These are phyloP conservation scores for Yamadazyma ubonensis DNA, from an alignment of 805 yeast genomes.

Conservation along the genomic window DNA sequence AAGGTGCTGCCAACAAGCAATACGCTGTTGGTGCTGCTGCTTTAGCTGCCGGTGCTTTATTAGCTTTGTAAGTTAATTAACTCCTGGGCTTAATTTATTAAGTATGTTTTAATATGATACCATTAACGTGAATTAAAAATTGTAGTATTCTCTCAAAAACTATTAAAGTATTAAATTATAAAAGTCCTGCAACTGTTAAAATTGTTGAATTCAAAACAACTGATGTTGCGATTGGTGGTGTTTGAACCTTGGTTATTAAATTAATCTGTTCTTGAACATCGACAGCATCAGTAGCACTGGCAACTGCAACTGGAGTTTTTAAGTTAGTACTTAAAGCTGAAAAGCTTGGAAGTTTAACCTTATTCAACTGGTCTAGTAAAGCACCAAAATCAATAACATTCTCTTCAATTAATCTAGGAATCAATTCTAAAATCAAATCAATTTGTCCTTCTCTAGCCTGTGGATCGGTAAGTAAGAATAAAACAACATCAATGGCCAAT, in stretches of 20 bases:
- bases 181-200: no score
- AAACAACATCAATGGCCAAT: slow-evolving; percentile 28
- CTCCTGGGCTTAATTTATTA: slow-evolving; percentile 6
- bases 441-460: slow-evolving; percentile 28
- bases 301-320: no score
- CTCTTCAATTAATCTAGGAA: slow-evolving; percentile 20
- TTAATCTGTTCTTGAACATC: no score
- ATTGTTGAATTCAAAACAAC: no score
- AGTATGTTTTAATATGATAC: slow-evolving; percentile 13
- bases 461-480: slow-evolving; percentile 26
- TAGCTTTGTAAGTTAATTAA: slow-evolving; percentile 52
- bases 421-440: slow-evolving; percentile 24
- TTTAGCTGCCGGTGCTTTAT: slow-evolving; percentile 50
- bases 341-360: not conserved
- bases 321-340: not conserved
- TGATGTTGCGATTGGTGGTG: no score
- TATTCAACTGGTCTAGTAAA: slow-evolving; percentile 8
- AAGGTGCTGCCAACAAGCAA: slow-evolving; percentile 37
- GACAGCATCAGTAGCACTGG: no score
- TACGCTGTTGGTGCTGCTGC: slow-evolving; percentile 48
- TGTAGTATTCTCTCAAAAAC: no score
- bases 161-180: not conserved
- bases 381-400: slow-evolving; percentile 13
- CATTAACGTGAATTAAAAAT: slow-evolving; percentile 4
- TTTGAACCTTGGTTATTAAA: no score